Base-by-base conservation (phyloP, 1,284 basidiomycete genomes). In the Sanghuangporus sanghuang region DNA sequence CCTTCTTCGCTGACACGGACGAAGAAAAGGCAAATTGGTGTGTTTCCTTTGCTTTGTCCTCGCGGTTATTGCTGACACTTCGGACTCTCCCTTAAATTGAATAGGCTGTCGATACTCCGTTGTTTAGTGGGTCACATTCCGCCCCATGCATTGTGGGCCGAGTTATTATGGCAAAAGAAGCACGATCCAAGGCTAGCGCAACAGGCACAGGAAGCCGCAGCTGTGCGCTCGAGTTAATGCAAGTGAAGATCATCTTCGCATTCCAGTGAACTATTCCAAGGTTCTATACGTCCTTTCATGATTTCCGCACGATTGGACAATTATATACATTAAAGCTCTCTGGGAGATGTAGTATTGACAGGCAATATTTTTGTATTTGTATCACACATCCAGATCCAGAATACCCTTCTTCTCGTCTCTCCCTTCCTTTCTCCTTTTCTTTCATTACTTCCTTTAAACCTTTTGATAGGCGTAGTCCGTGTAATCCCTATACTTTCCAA, bases 1-100 rank as follows among this genome's bases (percentile, higher is more conserved):
- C 84, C 5, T 98, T 98, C 79, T 95, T 91, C 70, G 93, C 96
- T 38, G 96, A 98, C 74, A 90, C 86, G 11, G 92, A 96, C 68
- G 88, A 89, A 66, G 92, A 95, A 72, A 98, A 97, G 77, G 76
- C 79, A 14, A 83, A 81, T 76, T 99, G 96, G 96, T 94, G 73
- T 71, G 88, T 80, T 16, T 64, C 42, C 16, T 52, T 48, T 59
- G 1, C 21, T 40, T 35, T 40, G 63, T 49, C 23, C 14, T 55
- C 69, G 38, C 6, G 16, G 12, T 32, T 52, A 35, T 23, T 59
- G 21, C 64, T 59, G 36, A 62, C 36, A 56, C 9, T 18, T 42
- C 46, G 7, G 16, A 16, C 3, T 46, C 16, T 16, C 21, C 21
- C 2, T n/a, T 23, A 23, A 27, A 32, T n/a, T 3, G 27, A 27